Conservation (phyloP, 441 rosid genomes). For the Erodium texanum region DNA sequence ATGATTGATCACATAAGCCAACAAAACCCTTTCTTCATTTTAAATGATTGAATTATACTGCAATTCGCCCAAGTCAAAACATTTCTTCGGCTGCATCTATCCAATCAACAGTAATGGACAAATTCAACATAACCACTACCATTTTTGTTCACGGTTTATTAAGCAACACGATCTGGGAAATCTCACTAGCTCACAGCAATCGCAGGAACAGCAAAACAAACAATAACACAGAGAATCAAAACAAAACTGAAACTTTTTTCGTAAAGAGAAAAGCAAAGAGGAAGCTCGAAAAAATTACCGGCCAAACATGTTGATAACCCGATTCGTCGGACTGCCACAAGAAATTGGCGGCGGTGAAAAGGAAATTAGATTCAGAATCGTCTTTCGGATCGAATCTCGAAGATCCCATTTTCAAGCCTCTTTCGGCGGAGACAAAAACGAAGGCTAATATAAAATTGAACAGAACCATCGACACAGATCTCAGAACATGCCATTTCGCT, state of each 20-base stretch:
- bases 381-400: slow-evolving; percentile 4
- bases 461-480: slow-evolving; percentile 9
- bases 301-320: slow-evolving; percentile 79
- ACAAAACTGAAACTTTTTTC: neutral
- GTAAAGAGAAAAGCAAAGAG: no score
- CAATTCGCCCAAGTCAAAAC: neutral
- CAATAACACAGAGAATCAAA: neutral
- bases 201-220: neutral
- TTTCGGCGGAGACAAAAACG: slow-evolving; percentile 19
- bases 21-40: neutral
- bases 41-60: neutral
- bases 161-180: neutral
- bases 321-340: slow-evolving; percentile 50
- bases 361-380: slow-evolving; percentile 23
- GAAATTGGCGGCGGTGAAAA: slow-evolving; percentile 37
- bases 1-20: neutral
- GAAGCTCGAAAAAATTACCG: slow-evolving; percentile 48
- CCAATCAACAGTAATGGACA: neutral
- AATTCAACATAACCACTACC: neutral
- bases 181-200: neutral
- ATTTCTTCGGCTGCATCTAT: neutral
- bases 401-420: slow-evolving; percentile 13
- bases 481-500: slow-evolving; percentile 11
- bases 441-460: slow-evolving; percentile 10
- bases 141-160: no score